Base-by-base conservation (phyloP, 2,329 filamentous ascomycete species). In the Fusarium phyllophilum region DNA sequence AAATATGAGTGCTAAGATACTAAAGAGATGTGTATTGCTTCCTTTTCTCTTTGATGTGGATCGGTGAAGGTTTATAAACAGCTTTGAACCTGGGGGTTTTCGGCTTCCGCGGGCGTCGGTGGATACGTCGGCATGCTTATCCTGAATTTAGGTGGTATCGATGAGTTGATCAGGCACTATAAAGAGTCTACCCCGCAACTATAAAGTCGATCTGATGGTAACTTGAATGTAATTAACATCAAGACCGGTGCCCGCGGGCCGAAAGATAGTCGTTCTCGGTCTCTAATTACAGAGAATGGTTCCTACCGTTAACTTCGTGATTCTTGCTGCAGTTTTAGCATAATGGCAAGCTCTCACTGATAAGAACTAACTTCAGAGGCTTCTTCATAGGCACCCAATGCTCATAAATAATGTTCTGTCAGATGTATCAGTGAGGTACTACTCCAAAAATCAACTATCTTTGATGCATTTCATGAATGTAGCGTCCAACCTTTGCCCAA, bases 241-340 rank as follows among this genome's bases (percentile, higher is more conserved):
- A 38, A 54, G 33, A 8, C 3, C 24, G 49, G 49, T 26, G 3
- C 18, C n/a, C 18, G n/a, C 18, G 33, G 24, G 34, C 24, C 34
- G 14, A 54, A 29, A 12, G 2, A 4, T 22, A 54, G 24, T 39
- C 34, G 0, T 17, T 29, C 20, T 10, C 7, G 2, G 18, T 14
- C 10, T 17, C 18, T 22, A 6, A 9, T 18, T 15, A 3, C 18
- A 5, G 51, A 39, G 20, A 39, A 39, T 39, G 34, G 24, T 3
- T 8, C 3, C 20, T 29, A 3, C 2, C 2, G 13, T 9, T 1
- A 9, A 2, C 15, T 29, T 33, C 4, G 9, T 8, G 29, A 49
- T n/a, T 18, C 22, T 49, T 33, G 22, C 29, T 33, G 22, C 15
- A n/a, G 29, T 33, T 49, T 33, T 18, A n/a, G 10, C 8, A 33